Conservation (phyloP, 2,329 filamentous ascomycete species). For the Nemania sp. region DNA sequence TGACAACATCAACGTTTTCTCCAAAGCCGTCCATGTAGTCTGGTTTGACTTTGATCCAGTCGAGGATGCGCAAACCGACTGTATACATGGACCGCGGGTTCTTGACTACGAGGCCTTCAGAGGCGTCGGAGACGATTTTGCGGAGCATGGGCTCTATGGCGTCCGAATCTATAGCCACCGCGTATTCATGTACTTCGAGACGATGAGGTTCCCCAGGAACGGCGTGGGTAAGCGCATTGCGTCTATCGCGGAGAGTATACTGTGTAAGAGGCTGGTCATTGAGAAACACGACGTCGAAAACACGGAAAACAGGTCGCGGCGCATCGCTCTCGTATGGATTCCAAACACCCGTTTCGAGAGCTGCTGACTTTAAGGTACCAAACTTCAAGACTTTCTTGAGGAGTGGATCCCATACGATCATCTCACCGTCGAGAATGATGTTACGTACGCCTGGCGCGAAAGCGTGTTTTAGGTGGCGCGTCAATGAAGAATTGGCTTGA, state of each 20-base stretch:
- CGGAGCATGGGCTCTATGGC: conserved; percentile 81
- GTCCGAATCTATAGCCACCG: conserved; percentile 64
- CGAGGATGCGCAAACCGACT: conserved; percentile 86
- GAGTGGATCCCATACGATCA: conserved; percentile 96
- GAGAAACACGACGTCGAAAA: conserved; percentile 90
- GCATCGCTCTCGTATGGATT: conserved; percentile 67
- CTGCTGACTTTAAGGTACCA: conserved; percentile 90
- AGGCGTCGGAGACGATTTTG: conserved; percentile 81
- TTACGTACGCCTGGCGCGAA: conserved; percentile 80
- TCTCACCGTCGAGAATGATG: conserved; percentile 93
- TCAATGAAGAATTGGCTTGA: conserved; percentile 76
- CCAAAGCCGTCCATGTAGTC: conserved; percentile 98
- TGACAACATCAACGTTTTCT: conserved; percentile 84
- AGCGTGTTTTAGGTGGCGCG: conserved; percentile 74
- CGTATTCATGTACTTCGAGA: conserved; percentile 79
- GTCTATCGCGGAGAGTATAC: conserved; percentile 81
- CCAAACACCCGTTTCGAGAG: conserved; percentile 76
- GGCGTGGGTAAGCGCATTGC: conserved; percentile 71
- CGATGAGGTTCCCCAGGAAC: conserved; percentile 72
- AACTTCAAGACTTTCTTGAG: conserved; percentile 85
- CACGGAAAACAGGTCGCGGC: conserved; percentile 75
- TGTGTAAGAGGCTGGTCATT: conserved; percentile 79
- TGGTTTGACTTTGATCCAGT: conserved; percentile 98
- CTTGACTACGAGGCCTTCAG: conserved; percentile 90
- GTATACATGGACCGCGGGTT: conserved; percentile 86